phyloP scores from a whole-genome alignment of 2,329 filamentous ascomycete genomes.

The Microcyclosporella mali region DNA sequence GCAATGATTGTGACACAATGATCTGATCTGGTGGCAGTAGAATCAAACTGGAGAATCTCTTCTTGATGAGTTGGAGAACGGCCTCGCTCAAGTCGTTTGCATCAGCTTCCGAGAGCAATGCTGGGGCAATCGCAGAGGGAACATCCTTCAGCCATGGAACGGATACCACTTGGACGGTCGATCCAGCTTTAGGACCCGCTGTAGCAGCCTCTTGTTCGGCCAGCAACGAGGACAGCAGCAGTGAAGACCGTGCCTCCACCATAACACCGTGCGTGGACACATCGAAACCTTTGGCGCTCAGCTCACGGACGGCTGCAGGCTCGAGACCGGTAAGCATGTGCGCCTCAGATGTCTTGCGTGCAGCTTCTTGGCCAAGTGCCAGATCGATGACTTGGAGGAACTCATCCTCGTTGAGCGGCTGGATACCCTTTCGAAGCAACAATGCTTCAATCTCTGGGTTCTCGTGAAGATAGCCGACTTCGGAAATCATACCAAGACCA shows the following conservation, averaged over 20 bases:
- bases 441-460: neutral
- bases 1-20: neutral
- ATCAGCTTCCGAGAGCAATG: too few relatives aligned
- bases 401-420: neutral
- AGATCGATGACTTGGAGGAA: neutral
- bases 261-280: neutral
- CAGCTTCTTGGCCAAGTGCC: neutral
- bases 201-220: too few relatives aligned
- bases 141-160: too few relatives aligned
- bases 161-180: too few relatives aligned
- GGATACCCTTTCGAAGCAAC: neutral
- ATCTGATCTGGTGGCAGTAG: neutral
- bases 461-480: constrained; percentile 23
- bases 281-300: neutral
- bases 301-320: neutral
- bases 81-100: too few relatives aligned
- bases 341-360: neutral
- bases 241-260: neutral
- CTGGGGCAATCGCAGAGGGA: too few relatives aligned
- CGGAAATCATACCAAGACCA: constrained; percentile 28
- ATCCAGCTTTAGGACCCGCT: neutral
- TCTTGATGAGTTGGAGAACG: neutral
- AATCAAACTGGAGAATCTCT: neutral
- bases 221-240: too few relatives aligned
- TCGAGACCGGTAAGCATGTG: constrained; percentile 1